Base-by-base conservation (phyloP, 768 basidiomycete genomes). In the Boletus barrowsii region DNA sequence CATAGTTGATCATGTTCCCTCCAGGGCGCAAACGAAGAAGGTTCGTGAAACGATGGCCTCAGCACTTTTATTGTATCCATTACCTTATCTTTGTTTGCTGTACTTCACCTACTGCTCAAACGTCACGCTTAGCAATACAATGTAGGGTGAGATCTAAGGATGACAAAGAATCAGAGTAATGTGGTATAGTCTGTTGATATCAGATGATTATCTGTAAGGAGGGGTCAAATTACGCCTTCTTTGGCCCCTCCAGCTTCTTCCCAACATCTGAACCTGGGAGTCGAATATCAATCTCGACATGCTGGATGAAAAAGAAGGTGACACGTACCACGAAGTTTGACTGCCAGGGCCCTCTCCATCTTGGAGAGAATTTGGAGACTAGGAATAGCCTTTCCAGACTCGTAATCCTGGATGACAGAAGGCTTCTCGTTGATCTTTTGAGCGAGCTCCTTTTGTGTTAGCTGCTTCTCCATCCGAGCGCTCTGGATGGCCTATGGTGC, bases 351-450 rank as follows among this genome's bases (percentile, higher is more conserved):
- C 51, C 93, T 82, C 75, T 98, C 95, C 60, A 97, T 83, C 79
- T 97, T 96, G 52, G 79, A 77, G 32, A 98, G 83, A 62, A 97
- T 84, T 67, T 93, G 88, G 40, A 88, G 74, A 65, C 87, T 93
- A 30, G 94, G 94, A 37, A 92, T 82, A 32, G 93, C 94, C 72
- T 83, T 87, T 52, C 91, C 86, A 4, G 87, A 80, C 72, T 97
- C 94, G 69, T 96, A 93, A 62, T 94, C 93, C 70, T 92, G 88
- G 35, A 93, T 74, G 47, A 93, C 77, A 45, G 88, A 87, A 30
- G 88, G 90, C 72, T 94, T 95, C 75, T 94, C 93, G 69, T 97
- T 98, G 65, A 94, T 83, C 77, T 91, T 92, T 67, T 87, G 86
- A 11, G 94, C 95, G 37, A 96, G 75, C 46, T 96, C 93, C 73